Conservation (phyloP, 208 protist species). For the Lotmaria passim region DNA sequence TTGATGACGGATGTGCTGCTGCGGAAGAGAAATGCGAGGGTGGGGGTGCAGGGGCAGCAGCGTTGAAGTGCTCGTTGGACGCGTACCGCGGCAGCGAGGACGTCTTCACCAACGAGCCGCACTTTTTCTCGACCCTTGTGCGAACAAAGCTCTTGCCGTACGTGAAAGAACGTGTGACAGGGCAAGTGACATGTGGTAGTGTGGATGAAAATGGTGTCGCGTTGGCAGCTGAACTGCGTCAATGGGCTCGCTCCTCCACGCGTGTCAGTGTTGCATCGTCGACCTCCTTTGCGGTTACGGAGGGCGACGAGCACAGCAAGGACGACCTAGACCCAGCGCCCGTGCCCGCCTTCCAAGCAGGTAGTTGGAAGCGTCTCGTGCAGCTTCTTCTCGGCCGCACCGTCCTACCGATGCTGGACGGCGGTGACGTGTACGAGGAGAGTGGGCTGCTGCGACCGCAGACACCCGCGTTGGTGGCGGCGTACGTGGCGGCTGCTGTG, state of each 20-base stretch:
- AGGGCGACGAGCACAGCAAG: neutral
- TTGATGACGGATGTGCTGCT: neutral
- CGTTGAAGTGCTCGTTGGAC: neutral
- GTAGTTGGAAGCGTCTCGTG: neutral
- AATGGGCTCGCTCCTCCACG: neutral
- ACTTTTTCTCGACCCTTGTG: slow-evolving; percentile 26
- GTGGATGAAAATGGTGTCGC: neutral
- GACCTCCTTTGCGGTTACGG: neutral
- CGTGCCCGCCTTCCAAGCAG: too few relatives aligned
- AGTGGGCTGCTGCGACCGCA: slow-evolving; percentile 8
- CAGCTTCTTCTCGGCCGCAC: slow-evolving; percentile 6
- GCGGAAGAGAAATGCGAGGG: neutral
- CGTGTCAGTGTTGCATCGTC: neutral
- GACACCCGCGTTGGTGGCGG: slow-evolving; percentile 16
- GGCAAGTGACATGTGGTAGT: neutral
- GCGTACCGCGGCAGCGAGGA: slow-evolving; percentile 1
- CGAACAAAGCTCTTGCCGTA: slow-evolving; percentile 14
- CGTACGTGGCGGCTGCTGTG: slow-evolving; percentile 9
- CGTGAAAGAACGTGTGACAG: neutral
- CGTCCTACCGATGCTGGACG: neutral
- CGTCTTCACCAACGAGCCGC: slow-evolving; percentile 17
- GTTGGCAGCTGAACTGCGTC: neutral
- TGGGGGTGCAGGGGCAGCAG: too few relatives aligned
- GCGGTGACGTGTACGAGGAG: slow-evolving; percentile 3
- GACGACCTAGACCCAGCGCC: neutral